Base-by-base conservation (phyloP, 768 basidiomycete genomes). In the Scleroderma bovista region DNA sequence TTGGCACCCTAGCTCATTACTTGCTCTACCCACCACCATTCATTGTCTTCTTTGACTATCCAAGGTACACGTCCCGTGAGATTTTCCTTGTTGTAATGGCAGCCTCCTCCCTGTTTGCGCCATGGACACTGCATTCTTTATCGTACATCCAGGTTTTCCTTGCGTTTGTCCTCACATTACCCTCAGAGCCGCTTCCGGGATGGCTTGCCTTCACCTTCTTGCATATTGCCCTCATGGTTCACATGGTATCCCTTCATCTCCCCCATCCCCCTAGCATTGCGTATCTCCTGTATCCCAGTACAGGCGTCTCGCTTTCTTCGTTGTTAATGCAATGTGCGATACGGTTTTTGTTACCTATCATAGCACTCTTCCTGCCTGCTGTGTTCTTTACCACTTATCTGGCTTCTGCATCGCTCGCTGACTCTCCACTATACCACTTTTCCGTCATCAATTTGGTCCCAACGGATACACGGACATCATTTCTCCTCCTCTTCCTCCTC, bases 311-410 rank as follows among this genome's bases (percentile, higher is more conserved):
- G 3, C 65, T 80, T 10, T 70, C 74, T 2, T 60, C 67, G 12
- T 65, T 81, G 31, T 54, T 82, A 5, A 59, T 55, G 39, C 63
- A 66, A 46, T 69, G 71, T 15, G 51, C 78, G n/a, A 59, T 60
- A 2, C 61, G 62, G 29, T 62, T 73, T 16, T 56, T 75, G 39
- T 50, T 65, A 16, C 77, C 79, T 0, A 58, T 73, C 5, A 37
- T 72, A 3, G 39, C 72, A 7, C 78, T 78, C 56, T 80, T 80
- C 60, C 54, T 78, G 19, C 81, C 80, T 0, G 66, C 72, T 2
- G 55, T 76, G n/a, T 41, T 80, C 16, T 43, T 78, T 3, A 62
- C 74, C 9, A 57, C 68, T 16, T 70, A 69, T 53, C 65, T 79
- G 33, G 56, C 83, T 22, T 81, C 78, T 2, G 56, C 70, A 19